Conservation (phyloP, 768 basidiomycete genomes). For the Agaricus sinodeliciosus region DNA sequence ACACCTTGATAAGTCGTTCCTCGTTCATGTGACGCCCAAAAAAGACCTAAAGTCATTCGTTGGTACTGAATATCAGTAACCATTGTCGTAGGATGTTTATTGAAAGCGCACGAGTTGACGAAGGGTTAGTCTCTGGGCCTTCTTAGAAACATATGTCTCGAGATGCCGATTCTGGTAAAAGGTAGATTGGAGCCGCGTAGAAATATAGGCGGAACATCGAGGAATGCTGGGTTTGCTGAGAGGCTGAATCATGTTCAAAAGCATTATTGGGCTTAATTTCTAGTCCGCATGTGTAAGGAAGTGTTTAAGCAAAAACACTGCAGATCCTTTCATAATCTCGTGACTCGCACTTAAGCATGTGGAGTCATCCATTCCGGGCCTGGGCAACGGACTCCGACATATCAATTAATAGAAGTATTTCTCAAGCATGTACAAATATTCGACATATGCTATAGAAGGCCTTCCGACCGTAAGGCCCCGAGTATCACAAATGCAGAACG, state of each 20-base stretch:
- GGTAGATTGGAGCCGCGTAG: slow-evolving; percentile 6
- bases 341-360: neutral
- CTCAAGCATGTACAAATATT: neutral
- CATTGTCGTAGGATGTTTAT: neutral
- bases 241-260: slow-evolving; percentile 2
- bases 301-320: neutral
- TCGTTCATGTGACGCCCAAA: slow-evolving; percentile 80
- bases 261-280: neutral
- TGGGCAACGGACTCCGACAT: no score
- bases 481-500: slow-evolving; percentile 76
- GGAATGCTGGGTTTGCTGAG: neutral
- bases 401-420: neutral
- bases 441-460: slow-evolving; percentile 36
- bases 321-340: neutral
- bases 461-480: slow-evolving; percentile 68
- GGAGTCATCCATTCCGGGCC: no score
- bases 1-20: slow-evolving; percentile 70
- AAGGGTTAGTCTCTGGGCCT: slow-evolving; percentile 65
- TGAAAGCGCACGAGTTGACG: slow-evolving; percentile 60
- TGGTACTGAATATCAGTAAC: neutral
- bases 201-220: slow-evolving; percentile 10
- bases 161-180: slow-evolving; percentile 84
- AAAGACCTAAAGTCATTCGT: slow-evolving; percentile 49
- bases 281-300: slow-evolving; percentile 2
- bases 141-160: slow-evolving; percentile 71